Percentiles rank a stretch among this genome's conserved stretches.
Conservation (phyloP, 2,329 filamentous ascomycete species). For the Uncinocarpus reesii region DNA sequence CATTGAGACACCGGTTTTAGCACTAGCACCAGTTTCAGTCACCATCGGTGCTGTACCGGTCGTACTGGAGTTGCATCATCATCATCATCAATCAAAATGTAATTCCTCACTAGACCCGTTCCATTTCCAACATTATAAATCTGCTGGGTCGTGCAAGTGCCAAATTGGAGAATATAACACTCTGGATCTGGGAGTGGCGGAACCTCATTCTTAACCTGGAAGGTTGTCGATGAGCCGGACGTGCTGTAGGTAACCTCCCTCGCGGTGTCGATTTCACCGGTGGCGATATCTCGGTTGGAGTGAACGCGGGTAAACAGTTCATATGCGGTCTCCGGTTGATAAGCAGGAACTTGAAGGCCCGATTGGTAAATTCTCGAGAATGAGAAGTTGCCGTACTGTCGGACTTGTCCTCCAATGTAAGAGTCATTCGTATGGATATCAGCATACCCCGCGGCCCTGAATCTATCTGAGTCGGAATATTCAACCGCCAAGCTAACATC, state of each 20-base stretch:
- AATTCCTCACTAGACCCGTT: conserved; percentile 39
- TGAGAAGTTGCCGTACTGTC: conserved; percentile 33
- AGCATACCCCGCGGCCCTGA: conserved; percentile 37
- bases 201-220: conserved; percentile 38
- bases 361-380: conserved; percentile 33
- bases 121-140: conserved; percentile 35
- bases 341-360: conserved; percentile 38
- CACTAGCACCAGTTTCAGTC: background rate
- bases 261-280: conserved; percentile 40
- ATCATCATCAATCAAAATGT: conserved; percentile 31
- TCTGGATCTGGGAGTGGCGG: conserved; percentile 32
- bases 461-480: conserved; percentile 31
- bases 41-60: background rate
- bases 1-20: background rate
- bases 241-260: conserved; percentile 32
- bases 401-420: conserved; percentile 33
- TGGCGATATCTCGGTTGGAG: conserved; percentile 45
- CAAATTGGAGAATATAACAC: conserved; percentile 36
- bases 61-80: background rate
- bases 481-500: conserved; percentile 37
- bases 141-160: conserved; percentile 39
- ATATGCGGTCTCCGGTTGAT: conserved; percentile 47
- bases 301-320: conserved; percentile 46
- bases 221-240: conserved; percentile 29
- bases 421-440: conserved; percentile 25